phyloP scores from a whole-genome alignment of 2,329 filamentous ascomycete genomes.

The Xylaria digitata region DNA sequence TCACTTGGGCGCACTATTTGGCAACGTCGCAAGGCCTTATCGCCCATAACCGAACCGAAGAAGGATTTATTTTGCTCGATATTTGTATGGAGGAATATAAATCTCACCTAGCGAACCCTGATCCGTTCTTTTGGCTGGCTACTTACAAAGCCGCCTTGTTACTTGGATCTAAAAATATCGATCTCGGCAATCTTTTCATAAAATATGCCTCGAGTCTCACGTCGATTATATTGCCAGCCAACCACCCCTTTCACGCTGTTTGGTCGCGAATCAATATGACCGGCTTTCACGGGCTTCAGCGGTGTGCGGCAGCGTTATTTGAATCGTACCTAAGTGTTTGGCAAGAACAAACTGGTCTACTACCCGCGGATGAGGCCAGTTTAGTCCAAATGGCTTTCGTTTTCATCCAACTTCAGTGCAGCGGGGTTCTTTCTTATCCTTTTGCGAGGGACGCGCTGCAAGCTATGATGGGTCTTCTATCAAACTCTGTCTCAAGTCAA shows the following conservation, averaged over 20 bases:
- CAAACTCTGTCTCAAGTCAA: conserved; percentile 36
- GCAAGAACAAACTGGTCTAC: conserved; percentile 41
- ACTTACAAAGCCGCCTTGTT: conserved; percentile 48
- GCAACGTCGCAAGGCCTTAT: conserved; percentile 48
- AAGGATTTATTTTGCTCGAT: conserved; percentile 45
- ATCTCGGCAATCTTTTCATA: conserved; percentile 45
- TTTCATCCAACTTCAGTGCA: conserved; percentile 47
- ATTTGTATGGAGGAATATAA: conserved; percentile 48
- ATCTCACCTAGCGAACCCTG: conserved; percentile 43
- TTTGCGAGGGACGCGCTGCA: conserved; percentile 42
- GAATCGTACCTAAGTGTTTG: conserved; percentile 46
- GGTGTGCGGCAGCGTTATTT: conserved; percentile 44
- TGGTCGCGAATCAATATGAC: conserved; percentile 47
- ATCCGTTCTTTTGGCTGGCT: conserved; percentile 49
- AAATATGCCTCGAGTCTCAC: conserved; percentile 46
- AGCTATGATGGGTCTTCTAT: conserved; percentile 37
- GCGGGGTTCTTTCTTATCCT: conserved; percentile 43
- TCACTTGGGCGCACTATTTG: conserved; percentile 48
- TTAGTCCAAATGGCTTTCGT: conserved; percentile 47
- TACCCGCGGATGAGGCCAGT: conserved; percentile 38
- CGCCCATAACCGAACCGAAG: conserved; percentile 44
- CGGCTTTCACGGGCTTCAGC: conserved; percentile 42
- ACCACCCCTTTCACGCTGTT: conserved; percentile 46
- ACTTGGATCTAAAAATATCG: conserved; percentile 41
- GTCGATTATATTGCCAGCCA: conserved; percentile 40